Evolutionary conservation across 768 basidiomycete genomes (phyloP).

Genomic region (Leccinum subgranulosum): DNA sequence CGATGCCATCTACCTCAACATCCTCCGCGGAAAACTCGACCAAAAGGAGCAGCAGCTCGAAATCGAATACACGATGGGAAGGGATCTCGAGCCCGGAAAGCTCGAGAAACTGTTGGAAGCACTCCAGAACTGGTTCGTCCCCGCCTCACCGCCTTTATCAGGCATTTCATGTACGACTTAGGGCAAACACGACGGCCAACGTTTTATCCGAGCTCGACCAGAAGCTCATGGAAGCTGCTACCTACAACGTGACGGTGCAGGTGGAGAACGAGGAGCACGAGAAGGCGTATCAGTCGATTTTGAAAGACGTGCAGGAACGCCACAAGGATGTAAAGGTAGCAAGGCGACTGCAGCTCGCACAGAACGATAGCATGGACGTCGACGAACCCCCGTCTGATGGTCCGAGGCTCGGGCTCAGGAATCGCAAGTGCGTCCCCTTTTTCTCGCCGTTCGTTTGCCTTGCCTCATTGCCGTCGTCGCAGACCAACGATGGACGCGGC

Average conservation of each 20-base stretch:
- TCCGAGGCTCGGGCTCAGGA: slow-evolving; percentile 44
- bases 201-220: slow-evolving; percentile 72
- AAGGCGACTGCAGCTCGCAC: slow-evolving; percentile 19
- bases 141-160: not conserved
- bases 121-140: slow-evolving; percentile 61
- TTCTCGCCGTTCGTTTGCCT: not conserved
- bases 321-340: slow-evolving; percentile 55
- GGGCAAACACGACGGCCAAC: slow-evolving; percentile 67
- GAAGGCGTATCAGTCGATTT: slow-evolving; percentile 42
- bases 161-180: slow-evolving; percentile 26
- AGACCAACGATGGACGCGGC: slow-evolving; percentile 39
- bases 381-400: slow-evolving; percentile 52
- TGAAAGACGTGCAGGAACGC: slow-evolving; percentile 64
- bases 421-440: slow-evolving; percentile 50
- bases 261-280: slow-evolving; percentile 54
- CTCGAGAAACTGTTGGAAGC: slow-evolving; percentile 58
- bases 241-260: slow-evolving; percentile 40
- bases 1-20: slow-evolving; percentile 90
- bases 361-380: slow-evolving; percentile 56
- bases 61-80: slow-evolving; percentile 88
- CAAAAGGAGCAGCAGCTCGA: slow-evolving; percentile 88
- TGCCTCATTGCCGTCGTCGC: not conserved
- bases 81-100: slow-evolving; percentile 82
- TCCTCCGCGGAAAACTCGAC: slow-evolving; percentile 89
- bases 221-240: slow-evolving; percentile 58